phyloP scores from a whole-genome alignment of 2,329 filamentous ascomycete genomes.

The Aspergillus brunneoviolaceus region DNA sequence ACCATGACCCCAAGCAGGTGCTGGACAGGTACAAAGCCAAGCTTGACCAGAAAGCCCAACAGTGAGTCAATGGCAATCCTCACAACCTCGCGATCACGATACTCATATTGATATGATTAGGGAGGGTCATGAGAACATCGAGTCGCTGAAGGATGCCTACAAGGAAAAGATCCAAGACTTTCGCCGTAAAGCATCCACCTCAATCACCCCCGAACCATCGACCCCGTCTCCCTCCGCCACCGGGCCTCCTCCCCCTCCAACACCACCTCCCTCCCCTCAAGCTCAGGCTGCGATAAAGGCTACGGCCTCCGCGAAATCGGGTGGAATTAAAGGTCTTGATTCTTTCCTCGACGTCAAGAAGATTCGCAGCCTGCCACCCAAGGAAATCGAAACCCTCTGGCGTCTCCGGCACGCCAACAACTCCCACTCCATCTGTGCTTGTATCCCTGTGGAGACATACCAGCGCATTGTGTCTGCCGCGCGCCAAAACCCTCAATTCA shows the following conservation, averaged over 20 bases:
- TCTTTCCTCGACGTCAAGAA: slow-evolving; percentile 80
- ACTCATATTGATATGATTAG: slow-evolving; percentile 37
- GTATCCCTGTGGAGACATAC: slow-evolving; percentile 74
- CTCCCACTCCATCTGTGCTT: slow-evolving; percentile 76
- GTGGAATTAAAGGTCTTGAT: slow-evolving; percentile 62
- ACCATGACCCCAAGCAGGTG: slow-evolving; percentile 63
- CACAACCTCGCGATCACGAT: neutral
- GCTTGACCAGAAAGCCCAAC: slow-evolving; percentile 75
- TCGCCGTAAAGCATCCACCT: slow-evolving; percentile 64
- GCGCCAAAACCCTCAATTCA: slow-evolving; percentile 77
- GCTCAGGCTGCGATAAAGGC: slow-evolving; percentile 39
- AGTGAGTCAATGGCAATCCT: slow-evolving; percentile 44
- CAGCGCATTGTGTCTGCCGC: slow-evolving; percentile 69
- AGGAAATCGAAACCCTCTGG: slow-evolving; percentile 88
- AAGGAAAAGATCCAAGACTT: slow-evolving; percentile 75
- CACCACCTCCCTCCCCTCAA: slow-evolving; percentile 35
- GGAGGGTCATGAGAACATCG: slow-evolving; percentile 63
- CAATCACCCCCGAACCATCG: slow-evolving; percentile 48
- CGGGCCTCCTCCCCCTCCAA: slow-evolving; percentile 36
- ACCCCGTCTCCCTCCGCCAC: slow-evolving; percentile 37
- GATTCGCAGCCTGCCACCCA: slow-evolving; percentile 66
- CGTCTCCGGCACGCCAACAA: slow-evolving; percentile 77
- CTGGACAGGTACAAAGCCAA: slow-evolving; percentile 85
- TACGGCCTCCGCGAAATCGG: slow-evolving; percentile 49
- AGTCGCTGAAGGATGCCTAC: slow-evolving; percentile 73